phyloP scores from a whole-genome alignment of 1,284 basidiomycete genomes.

The Ceratobasidium sp. region DNA sequence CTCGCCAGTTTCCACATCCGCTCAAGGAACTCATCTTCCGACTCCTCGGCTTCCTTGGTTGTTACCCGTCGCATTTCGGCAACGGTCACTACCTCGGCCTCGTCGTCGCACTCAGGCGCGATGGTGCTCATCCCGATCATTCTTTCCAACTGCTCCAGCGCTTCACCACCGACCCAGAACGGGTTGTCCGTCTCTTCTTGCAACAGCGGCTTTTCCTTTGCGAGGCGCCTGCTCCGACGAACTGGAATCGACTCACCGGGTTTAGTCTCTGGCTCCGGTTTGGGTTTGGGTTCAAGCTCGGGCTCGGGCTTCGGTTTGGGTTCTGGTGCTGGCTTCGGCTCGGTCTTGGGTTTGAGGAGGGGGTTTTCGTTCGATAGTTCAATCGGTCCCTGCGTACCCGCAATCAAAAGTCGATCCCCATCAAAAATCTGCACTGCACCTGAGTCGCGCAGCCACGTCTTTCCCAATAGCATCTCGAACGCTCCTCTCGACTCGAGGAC shows the following conservation, averaged over 20 bases:
- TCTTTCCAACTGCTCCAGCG: neutral
- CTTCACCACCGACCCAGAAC: neutral
- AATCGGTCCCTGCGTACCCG: neutral
- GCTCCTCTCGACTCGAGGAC: slow-evolving; percentile 12
- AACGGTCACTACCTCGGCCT: neutral
- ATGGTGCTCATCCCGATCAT: neutral
- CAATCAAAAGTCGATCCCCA: neutral
- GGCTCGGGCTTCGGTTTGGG: neutral
- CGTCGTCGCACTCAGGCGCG: neutral
- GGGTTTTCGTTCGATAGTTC: slow-evolving; percentile 14
- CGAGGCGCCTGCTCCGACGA: neutral
- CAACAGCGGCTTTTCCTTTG: neutral
- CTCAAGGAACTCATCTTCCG: neutral
- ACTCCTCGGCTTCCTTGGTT: neutral
- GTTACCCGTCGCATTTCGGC: neutral
- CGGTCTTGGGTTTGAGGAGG: neutral
- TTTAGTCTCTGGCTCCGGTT: neutral
- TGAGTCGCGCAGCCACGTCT: slow-evolving; percentile 9
- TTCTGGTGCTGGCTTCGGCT: neutral
- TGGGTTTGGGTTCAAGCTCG: neutral
- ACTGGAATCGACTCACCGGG: slow-evolving; percentile 10
- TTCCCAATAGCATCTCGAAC: slow-evolving; percentile 25
- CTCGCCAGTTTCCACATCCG: neutral
- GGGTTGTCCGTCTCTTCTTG: neutral
- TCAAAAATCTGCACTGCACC: slow-evolving; percentile 17